Evolutionary conservation across 1,139 yeast genomes (phyloP).

Genomic region (Candida mesenterica): DNA sequence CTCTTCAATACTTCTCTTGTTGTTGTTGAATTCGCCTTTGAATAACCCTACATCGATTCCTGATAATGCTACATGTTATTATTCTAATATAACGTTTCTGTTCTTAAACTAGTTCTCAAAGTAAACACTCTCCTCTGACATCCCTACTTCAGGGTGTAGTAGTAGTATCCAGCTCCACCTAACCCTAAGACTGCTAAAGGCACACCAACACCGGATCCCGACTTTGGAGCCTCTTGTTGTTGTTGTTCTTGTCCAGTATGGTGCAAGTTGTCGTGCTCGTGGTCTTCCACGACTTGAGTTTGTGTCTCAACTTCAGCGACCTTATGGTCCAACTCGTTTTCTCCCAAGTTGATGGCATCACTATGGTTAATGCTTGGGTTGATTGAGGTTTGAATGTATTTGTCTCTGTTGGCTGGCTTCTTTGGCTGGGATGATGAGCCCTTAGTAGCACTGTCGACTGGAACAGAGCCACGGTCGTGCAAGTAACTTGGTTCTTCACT

Average conservation of each 20-base stretch:
- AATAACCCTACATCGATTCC: no score
- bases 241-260: constrained; percentile 11
- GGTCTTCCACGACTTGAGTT: constrained; percentile 37
- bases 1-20: no score
- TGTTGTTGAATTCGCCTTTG: no score
- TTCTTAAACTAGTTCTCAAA: no score
- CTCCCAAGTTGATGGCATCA: constrained; percentile 40
- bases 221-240: constrained; percentile 3
- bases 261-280: constrained; percentile 35
- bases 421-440: constrained; percentile 12
- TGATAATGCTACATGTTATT: no score
- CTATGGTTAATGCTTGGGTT: constrained; percentile 43
- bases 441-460: constrained; percentile 16
- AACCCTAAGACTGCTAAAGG: constrained; percentile 14
- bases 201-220: constrained; percentile 6
- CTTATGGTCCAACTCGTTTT: constrained; percentile 39
- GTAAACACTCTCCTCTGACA: no score
- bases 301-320: constrained; percentile 28
- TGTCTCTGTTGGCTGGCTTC: constrained; percentile 42
- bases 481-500: constrained; percentile 38
- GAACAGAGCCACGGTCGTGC: constrained; percentile 30
- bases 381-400: constrained; percentile 42
- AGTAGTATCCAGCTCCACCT: constrained; percentile 16
- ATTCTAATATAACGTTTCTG: no score
- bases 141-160: neutral